Evolutionary conservation across 2,329 filamentous ascomycete genomes (phyloP).

Genomic region (Aspergillus intermedius): DNA sequence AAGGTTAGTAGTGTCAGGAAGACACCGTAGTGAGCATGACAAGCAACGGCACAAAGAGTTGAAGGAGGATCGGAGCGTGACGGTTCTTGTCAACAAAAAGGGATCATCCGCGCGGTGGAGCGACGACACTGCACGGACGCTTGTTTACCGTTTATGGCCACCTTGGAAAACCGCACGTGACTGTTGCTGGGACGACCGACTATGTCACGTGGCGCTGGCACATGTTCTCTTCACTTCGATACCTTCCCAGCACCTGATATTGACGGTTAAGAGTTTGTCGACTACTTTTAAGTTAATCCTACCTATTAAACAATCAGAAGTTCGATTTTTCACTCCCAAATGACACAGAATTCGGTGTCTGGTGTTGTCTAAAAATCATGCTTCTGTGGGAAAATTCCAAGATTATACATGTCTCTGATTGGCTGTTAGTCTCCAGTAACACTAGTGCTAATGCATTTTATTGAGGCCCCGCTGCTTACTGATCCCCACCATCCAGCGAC

Average conservation of each 20-base stretch:
- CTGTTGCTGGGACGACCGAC: slow-evolving; percentile 24
- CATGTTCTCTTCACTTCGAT: too few relatives aligned
- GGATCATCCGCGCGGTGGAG: background rate
- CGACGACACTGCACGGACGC: background rate
- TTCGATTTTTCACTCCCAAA: too few relatives aligned
- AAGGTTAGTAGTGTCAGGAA: background rate
- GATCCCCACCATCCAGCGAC: background rate
- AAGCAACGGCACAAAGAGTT: background rate
- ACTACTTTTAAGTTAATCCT: too few relatives aligned
- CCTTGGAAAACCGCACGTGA: slow-evolving; percentile 21
- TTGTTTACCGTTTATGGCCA: slow-evolving; percentile 19
- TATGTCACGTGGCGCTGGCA: background rate
- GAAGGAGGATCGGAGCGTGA: background rate
- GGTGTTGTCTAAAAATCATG: background rate
- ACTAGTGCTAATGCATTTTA: background rate
- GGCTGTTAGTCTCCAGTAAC: background rate
- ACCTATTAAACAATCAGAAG: too few relatives aligned
- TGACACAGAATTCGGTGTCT: background rate
- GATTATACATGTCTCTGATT: background rate
- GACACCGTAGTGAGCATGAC: background rate
- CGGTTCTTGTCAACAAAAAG: background rate
- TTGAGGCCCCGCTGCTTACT: background rate
- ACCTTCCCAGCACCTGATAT: too few relatives aligned
- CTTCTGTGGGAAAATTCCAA: background rate
- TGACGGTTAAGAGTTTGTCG: too few relatives aligned